Conservation (phyloP, 257 asterid species). For the Paulownia fortunei region DNA sequence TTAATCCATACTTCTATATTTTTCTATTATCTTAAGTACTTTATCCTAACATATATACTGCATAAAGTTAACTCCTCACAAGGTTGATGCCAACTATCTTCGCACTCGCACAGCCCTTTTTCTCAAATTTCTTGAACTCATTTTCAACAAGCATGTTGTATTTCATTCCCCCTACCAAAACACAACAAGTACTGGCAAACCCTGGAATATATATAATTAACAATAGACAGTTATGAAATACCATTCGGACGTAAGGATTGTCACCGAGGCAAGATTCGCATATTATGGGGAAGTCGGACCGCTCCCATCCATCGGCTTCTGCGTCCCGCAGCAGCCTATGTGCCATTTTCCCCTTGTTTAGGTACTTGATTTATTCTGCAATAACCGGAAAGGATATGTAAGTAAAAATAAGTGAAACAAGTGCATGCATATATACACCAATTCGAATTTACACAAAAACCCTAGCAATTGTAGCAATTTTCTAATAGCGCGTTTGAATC, state of each 20-base stretch:
- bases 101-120: too few relatives aligned
- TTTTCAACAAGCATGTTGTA: not conserved
- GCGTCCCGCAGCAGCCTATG: slow-evolving; percentile 72
- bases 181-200: not conserved
- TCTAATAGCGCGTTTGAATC: too few relatives aligned
- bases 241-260: slow-evolving; percentile 82
- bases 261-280: slow-evolving; percentile 90
- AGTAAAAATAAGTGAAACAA: not conserved
- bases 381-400: not conserved
- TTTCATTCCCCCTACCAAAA: not conserved
- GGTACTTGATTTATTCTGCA: not conserved
- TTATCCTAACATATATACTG: not conserved
- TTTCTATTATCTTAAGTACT: not conserved
- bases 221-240: slow-evolving; percentile 16
- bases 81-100: not conserved
- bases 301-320: slow-evolving; percentile 89
- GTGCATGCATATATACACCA: not conserved
- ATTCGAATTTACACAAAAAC: slow-evolving; percentile 8
- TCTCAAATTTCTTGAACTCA: not conserved
- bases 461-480: slow-evolving; percentile 8
- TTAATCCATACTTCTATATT: not conserved
- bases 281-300: slow-evolving; percentile 76
- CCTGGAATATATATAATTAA: not conserved
- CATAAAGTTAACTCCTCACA: not conserved
- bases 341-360: slow-evolving; percentile 60